These are phyloP conservation scores for Euptelea pleiosperma DNA, from an alignment of 164 flowering plant genomes.

Conservation along the genomic window DNA sequence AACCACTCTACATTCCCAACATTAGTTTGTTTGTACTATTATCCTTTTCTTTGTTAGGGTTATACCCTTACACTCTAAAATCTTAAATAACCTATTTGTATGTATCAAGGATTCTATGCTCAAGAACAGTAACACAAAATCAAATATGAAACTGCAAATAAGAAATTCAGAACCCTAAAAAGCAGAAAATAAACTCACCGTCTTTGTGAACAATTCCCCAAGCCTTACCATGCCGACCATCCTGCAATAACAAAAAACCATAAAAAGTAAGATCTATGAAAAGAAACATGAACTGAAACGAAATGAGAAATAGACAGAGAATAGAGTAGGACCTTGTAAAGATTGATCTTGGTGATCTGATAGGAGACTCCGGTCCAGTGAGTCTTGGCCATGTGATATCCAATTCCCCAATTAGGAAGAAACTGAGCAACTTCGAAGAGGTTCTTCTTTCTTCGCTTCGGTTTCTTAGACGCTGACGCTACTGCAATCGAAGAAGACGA, in stretches of 20 bases:
- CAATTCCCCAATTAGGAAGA: slow-evolving; percentile 90
- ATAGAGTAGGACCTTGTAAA: slow-evolving; percentile 66
- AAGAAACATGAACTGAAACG: neutral
- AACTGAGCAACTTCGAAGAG: slow-evolving; percentile 86
- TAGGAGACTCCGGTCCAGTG: slow-evolving; percentile 81
- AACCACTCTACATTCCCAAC: no score
- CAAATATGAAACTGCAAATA: no score
- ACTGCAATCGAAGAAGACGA: slow-evolving; percentile 15
- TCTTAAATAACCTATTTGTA: no score
- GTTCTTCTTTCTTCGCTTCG: slow-evolving; percentile 72
- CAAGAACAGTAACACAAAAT: no score
- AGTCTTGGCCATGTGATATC: slow-evolving; percentile 84
- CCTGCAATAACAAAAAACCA: slow-evolving; percentile 43
- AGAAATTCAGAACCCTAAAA: no score
- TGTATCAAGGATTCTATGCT: no score
- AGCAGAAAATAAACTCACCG: slow-evolving; percentile 50
- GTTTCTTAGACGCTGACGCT: slow-evolving; percentile 15
- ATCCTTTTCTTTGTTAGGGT: no score
- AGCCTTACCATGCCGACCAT: slow-evolving; percentile 92
- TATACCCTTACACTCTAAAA: no score
- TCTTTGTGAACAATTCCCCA: slow-evolving; percentile 87
- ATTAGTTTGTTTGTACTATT: no score
- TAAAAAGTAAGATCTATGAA: neutral
- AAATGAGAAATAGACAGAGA: neutral
- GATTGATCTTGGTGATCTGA: slow-evolving; percentile 90